Evolutionary conservation across 163 green algal genomes (phyloP), one percentile per base, ranked within the genome.

Genomic region (Scenedesmus sp.): DNA sequence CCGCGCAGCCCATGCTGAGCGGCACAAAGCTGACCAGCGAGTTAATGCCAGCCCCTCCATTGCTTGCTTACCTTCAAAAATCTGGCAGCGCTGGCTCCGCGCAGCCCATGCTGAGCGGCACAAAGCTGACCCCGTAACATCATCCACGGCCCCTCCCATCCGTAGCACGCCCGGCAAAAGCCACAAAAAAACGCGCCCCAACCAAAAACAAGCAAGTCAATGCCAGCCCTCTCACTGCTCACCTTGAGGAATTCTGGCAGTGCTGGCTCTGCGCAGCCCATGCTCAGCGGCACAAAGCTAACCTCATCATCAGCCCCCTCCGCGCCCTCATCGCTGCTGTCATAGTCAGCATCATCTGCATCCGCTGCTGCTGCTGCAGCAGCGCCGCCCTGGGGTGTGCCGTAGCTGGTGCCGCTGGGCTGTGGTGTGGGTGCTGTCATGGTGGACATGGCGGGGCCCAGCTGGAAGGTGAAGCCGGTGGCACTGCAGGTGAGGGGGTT

Each of bases 401-500:
- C 84, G 67, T 55, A 54, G 52, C 67, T 90, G n/a, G 66, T 5
- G 1, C 56, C 64, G 57, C 54, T 73, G 13, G 62, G 54, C 60
- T 64, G 26, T 4, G 88, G 88, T 10, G 88, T 92, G 7, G 79
- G 7, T 62, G 77, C 79, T 57, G 88, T 92, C n/a, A 92, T 26
- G 34, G 74, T 34, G 7, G 88, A 92, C 15, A 34, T 46, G n/a
- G 88, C 88, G 54, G 88, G 88, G 12, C 88, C 88, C 59, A 92
- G 57, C 88, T 92, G 88, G 77, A 92, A 92, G 34, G 88, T 92
- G 77, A 92, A 92, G 60, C 88, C 88, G 76, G 88, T 92, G 4
- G 88, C 88, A 56, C 88, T 92, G 88, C 77, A 59, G n/a, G n/a
- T n/a, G n/a, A 10, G 62, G 16, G 10, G 12, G 54, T 4, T 34